A percentile compares a stretch with the other conserved stretches of the same genome.
Evolutionary conservation across 208 protist species (phyloP).

Genomic region (Trypanosoma congolense): DNA sequence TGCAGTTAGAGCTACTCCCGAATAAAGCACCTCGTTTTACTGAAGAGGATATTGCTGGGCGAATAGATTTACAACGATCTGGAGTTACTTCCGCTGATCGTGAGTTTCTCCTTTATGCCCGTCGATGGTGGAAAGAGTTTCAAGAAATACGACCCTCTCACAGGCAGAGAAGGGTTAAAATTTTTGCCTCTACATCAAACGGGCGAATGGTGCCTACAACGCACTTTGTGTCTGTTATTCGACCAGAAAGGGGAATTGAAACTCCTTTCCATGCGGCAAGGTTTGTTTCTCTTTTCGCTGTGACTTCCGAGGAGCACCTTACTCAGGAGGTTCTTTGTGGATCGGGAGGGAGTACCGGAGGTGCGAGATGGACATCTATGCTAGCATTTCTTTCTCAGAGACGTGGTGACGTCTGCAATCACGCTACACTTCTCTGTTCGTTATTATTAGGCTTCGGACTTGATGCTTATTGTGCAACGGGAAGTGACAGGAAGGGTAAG

Average conservation of each 20-base stretch:
- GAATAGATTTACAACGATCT: conserved; percentile 73
- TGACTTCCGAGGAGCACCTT: conserved; percentile 37
- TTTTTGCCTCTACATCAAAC: conserved; percentile 80
- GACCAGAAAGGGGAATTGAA: conserved; percentile 61
- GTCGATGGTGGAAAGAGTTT: conserved; percentile 89
- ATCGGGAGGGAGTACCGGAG: conserved; percentile 17
- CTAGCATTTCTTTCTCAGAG: conserved; percentile 86
- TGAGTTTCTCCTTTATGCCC: conserved; percentile 90
- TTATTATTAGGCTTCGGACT: conserved; percentile 89
- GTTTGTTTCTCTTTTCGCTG: conserved; percentile 82
- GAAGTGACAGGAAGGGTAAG: conserved; percentile 40
- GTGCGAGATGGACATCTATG: conserved; percentile 55
- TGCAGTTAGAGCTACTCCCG: conserved; percentile 83
- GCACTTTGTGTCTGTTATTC: conserved; percentile 80
- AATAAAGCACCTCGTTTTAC: conserved; percentile 40
- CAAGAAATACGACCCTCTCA: conserved; percentile 54
- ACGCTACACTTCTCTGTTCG: conserved; percentile 84
- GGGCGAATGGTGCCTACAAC: conserved; percentile 84
- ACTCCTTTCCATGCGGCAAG: conserved; percentile 81
- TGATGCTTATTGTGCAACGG: conserved; percentile 83
- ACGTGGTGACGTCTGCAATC: conserved; percentile 80
- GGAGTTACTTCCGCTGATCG: conserved; percentile 86
- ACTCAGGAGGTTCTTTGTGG: conserved; percentile 27
- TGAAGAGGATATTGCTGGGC: conserved; percentile 72
- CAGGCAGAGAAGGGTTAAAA: conserved; percentile 73